Evolutionary conservation across 148 eudicot genomes (phyloP).

Genomic region (Cornus suecica): DNA sequence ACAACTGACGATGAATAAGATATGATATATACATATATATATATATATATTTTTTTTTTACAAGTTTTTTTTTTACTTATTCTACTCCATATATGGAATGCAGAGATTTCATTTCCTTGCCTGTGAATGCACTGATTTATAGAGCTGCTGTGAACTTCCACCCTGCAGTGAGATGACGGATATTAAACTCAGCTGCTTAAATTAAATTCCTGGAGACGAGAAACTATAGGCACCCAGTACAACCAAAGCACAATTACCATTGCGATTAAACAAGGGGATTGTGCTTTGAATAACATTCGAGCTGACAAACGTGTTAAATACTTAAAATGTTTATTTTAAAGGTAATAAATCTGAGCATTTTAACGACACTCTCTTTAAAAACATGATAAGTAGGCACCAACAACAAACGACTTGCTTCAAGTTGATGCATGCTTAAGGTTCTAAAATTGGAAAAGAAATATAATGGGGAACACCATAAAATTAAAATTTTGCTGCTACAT

Average conservation of each 20-base stretch:
- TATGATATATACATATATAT: no score
- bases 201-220: not conserved
- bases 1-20: no score
- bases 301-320: not conserved
- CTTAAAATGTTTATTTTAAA: not conserved
- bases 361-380: no score
- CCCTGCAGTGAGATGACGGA: slow-evolving; percentile 45
- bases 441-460: slow-evolving; percentile 4
- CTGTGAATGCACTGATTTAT: slow-evolving; percentile 89
- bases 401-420: not conserved
- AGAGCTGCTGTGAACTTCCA: slow-evolving; percentile 80
- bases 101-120: slow-evolving; percentile 36
- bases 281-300: not conserved
- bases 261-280: not conserved
- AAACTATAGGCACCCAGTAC: not conserved
- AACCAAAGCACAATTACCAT: not conserved
- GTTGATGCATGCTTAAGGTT: not conserved
- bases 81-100: not conserved
- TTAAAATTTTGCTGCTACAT: not conserved
- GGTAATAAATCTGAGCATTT: not conserved
- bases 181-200: slow-evolving; percentile 3
- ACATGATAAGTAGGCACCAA: not conserved
- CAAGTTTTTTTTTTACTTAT: no score
- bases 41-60: no score
- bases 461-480: not conserved